A percentile compares a stretch with the other conserved stretches of the same genome.
phyloP scores from a whole-genome alignment of 129 eudicot genomes.

The Flaveria brownii region DNA sequence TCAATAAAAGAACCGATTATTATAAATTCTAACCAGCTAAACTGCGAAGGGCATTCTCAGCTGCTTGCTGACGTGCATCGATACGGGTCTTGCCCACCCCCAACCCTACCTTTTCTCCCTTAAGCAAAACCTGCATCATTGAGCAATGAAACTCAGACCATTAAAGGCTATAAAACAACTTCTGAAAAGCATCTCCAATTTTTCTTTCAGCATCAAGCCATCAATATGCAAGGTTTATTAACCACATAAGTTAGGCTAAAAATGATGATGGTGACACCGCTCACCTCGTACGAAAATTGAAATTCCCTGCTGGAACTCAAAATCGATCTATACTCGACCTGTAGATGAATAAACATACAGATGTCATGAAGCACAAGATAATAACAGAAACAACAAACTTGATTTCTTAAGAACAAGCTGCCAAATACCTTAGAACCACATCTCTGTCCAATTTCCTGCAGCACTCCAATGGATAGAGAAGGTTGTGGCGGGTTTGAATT shows the following conservation, averaged over 20 bases:
- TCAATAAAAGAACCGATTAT: background rate
- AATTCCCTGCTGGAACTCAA: slow-evolving; percentile 62
- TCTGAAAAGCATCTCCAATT: background rate
- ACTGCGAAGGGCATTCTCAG: slow-evolving; percentile 77
- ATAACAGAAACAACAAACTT: slow-evolving; percentile 12
- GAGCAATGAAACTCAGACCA: background rate
- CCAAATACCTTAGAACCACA: slow-evolving; percentile 69
- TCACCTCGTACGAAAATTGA: slow-evolving; percentile 78
- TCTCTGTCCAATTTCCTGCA: slow-evolving; percentile 84
- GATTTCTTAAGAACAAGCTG: slow-evolving; percentile 5
- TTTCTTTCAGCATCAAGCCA: background rate
- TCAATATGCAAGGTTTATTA: background rate
- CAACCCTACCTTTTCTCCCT: slow-evolving; percentile 77
- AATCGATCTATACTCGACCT: slow-evolving; percentile 87
- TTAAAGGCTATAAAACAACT: background rate
- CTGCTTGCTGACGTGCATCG: slow-evolving; percentile 95
- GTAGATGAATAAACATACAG: slow-evolving; percentile 25
- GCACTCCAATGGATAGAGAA: slow-evolving; percentile 61
- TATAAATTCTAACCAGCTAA: slow-evolving; percentile 61
- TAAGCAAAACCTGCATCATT: slow-evolving; percentile 63
- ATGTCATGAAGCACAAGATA: slow-evolving; percentile 17
- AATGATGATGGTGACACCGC: slow-evolving; percentile 22
- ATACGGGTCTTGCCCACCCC: slow-evolving; percentile 89
- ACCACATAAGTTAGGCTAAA: background rate
- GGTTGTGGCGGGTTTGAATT: slow-evolving; percentile 44